Evolutionary conservation across 352 stramenopile genomes (phyloP), one percentile per base, ranked within the genome.

Genomic region (Globisporangium nodosum): DNA sequence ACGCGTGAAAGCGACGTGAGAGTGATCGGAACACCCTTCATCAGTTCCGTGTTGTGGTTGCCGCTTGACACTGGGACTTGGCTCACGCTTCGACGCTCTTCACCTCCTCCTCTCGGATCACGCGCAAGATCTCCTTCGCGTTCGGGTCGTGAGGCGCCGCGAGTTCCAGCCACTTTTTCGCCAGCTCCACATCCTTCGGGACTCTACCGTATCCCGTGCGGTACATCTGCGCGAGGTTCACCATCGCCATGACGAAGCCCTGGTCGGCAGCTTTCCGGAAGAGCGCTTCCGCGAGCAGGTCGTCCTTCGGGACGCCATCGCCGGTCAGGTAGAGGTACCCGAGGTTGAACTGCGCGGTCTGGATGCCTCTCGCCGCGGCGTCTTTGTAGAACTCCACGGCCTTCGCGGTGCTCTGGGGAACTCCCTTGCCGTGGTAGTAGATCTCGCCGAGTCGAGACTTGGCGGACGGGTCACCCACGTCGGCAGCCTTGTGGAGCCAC

Each of bases 201-300:
- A 94, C 80, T 30, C 75, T 67, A 13, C 69, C 83, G 49, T 90
- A 86, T 0, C 85, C 85, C 11, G 66, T 76, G 15, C 79, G 73
- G 54, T 93, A 91, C 83, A 94, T 92, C 37, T 93, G 78, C 33
- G 85, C 85, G 33, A 94, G 70, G 33, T 94, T 94, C 13, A 94
- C 78, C 79, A 94, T 94, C 12, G 85, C 85, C 79, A 93, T 90
- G 59, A 90, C 79, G 54, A 92, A 91, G 5, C 83, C 83, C 54
- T 92, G 80, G 12, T 90, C 82, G 0, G 85, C 83, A 5, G 85
- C 81, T 37, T 73, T 71, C 15, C 82, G 78, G 57, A 94, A 94
- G 3, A 92, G 69, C 35, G 78, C 66, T 49, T 92, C 85, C 6
- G 85, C 85, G 56, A 88, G 68, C 5, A 87, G 65, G 8, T 76